Conservation (phyloP, 108 stramenopile genomes). For the Chaetoceros tenuissimus region DNA sequence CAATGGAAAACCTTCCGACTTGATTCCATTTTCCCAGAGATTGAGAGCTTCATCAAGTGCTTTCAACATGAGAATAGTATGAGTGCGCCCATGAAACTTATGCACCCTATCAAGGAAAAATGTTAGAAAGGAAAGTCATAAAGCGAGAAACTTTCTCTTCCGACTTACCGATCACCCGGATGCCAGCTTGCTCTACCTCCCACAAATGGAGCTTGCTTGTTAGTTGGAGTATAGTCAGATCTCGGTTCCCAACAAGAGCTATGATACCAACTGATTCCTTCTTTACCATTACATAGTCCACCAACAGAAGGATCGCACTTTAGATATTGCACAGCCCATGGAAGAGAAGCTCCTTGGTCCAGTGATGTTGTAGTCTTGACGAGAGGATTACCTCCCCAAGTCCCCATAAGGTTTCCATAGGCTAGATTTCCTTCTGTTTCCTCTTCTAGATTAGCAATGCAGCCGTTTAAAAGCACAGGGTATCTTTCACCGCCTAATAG, state of each 20-base stretch:
- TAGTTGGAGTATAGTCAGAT: slow-evolving; percentile 18
- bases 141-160: too few relatives aligned
- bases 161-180: too few relatives aligned
- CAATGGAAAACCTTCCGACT: slow-evolving; percentile 20
- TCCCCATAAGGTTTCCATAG: slow-evolving; percentile 10
- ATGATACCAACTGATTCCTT: slow-evolving; percentile 5
- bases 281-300: slow-evolving; percentile 16
- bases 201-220: slow-evolving; percentile 7
- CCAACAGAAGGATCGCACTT: slow-evolving; percentile 9
- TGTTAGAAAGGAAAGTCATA: too few relatives aligned
- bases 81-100: slow-evolving; percentile 21
- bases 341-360: slow-evolving; percentile 13
- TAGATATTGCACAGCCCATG: slow-evolving; percentile 28
- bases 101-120: slow-evolving; percentile 24
- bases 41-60: slow-evolving; percentile 32
- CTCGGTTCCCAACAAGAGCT: slow-evolving; percentile 38
- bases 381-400: neutral
- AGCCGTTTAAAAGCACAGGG: slow-evolving; percentile 20
- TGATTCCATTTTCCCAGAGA: slow-evolving; percentile 23
- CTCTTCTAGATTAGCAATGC: neutral
- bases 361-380: neutral
- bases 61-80: slow-evolving; percentile 25
- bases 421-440: slow-evolving; percentile 7
- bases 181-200: slow-evolving; percentile 27
- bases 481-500: slow-evolving; percentile 33